phyloP scores from a whole-genome alignment of 148 eudicot genomes.

The Polygonum aviculare region DNA sequence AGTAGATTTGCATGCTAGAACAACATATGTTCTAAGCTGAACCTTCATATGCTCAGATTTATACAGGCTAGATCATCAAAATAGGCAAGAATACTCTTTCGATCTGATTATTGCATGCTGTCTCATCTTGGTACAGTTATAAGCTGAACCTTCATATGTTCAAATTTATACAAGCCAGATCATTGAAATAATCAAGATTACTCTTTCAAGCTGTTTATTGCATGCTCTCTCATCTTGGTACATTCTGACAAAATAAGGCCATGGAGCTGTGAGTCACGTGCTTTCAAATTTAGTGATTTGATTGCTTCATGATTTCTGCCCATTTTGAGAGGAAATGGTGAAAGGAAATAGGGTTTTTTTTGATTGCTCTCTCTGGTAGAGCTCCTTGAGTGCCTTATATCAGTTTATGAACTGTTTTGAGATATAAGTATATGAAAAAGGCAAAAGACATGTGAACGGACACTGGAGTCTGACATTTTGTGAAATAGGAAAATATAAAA shows the following conservation, averaged over 20 bases:
- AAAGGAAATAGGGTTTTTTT: background rate
- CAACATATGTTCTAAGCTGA: background rate
- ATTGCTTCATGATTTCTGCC: background rate
- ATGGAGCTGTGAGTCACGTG: background rate
- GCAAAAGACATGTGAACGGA: background rate
- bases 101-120: background rate
- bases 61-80: background rate
- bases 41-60: background rate
- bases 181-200: too few relatives aligned
- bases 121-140: background rate
- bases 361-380: background rate
- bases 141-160: too few relatives aligned
- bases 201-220: background rate
- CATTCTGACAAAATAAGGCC: background rate
- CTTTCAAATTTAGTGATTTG: background rate
- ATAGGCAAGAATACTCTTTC: too few relatives aligned
- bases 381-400: background rate
- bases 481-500: background rate
- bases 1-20: background rate
- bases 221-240: background rate
- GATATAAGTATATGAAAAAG: background rate
- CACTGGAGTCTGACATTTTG: background rate
- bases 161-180: too few relatives aligned
- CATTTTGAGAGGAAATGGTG: background rate
- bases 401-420: background rate